Evolutionary conservation across 2,329 filamentous ascomycete genomes (phyloP).

Genomic region (Fusarium udum): DNA sequence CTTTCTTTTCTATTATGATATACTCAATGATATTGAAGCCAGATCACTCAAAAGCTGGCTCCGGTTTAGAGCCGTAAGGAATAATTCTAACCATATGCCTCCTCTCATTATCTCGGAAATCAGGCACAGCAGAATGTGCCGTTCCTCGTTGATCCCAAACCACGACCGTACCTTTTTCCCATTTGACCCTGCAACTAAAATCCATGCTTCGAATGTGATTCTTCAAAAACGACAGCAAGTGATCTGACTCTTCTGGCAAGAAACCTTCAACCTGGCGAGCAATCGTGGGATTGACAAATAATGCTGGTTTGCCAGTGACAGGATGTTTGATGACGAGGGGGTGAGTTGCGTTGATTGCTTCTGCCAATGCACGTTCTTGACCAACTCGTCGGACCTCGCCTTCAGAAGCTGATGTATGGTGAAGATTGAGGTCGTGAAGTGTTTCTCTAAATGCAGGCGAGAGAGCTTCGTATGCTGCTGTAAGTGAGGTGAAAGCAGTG

Average conservation of each 20-base stretch:
- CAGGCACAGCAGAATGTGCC: constrained; percentile 44
- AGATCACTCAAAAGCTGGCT: constrained; percentile 5
- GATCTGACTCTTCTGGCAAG: constrained; percentile 44
- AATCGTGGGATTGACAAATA: constrained; percentile 47
- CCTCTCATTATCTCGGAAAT: constrained; percentile 44
- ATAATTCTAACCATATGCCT: constrained; percentile 46
- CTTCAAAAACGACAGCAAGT: constrained; percentile 42
- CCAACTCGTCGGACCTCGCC: constrained; percentile 44
- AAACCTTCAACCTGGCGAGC: constrained; percentile 43
- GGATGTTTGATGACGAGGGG: constrained; percentile 45
- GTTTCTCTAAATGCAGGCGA: constrained; percentile 42
- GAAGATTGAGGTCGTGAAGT: not conserved
- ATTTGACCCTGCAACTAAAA: constrained; percentile 43
- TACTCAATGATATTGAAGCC: not conserved
- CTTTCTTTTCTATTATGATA: not conserved
- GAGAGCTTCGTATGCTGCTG: constrained; percentile 43
- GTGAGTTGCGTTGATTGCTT: constrained; percentile 44
- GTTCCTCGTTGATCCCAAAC: constrained; percentile 45
- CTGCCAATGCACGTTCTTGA: constrained; percentile 40
- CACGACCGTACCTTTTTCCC: constrained; percentile 45
- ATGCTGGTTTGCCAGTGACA: constrained; percentile 39
- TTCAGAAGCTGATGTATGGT: constrained; percentile 44
- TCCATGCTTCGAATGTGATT: constrained; percentile 46
- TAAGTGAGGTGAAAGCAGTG: constrained; percentile 45
- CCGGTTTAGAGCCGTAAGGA: constrained; percentile 42